Base-by-base conservation (phyloP, 139 green algal species). In the Diplosphaera chodatii region DNA sequence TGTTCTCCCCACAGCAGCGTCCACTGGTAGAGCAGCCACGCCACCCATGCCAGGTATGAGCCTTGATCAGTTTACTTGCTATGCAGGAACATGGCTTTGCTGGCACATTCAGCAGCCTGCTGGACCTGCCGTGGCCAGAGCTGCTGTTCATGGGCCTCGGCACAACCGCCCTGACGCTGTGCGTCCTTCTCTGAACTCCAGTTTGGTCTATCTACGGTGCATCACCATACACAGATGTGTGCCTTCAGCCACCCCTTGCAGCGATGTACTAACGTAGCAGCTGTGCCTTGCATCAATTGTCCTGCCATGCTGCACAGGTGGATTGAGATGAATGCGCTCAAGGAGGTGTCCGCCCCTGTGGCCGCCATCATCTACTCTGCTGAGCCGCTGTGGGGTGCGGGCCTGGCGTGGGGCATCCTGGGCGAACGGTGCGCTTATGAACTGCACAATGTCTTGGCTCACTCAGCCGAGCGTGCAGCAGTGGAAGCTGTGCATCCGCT, bases 331-430 rank as follows among this genome's bases (percentile, higher is more conserved):
- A 64, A 32, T 20, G 68, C 68, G 25, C 69, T 74, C 70, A 73
- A 77, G 27, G 63, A 77, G 34, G 74, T 82, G n/a, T 72, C 69
- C 20, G 77, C 86, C 22, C 40, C 77, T 30, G 27, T 82, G 34
- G 86, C 86, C 1, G 85, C 85, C 27, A 55, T 92, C 22, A 85
- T 90, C 21, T 92, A 92, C 80, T 83, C 80, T 0, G 32, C 82
- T 15, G 86, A 92, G 76, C 84, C 84, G 27, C 32, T 92, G 34
- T 92, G 78, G 79, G 85, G 85, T 27, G 78, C 83, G 1, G 71
- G 31, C 2, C 82, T 89, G 55, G 85, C 85, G 22, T 91, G 72
- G 64, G 18, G 79, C 25, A 33, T 91, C 20, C 75, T 89, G 29
- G 77, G 75, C n/a, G 85, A 91, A 64, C 76, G 78, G 37, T 10